Evolutionary conservation across 1,284 basidiomycete species (phyloP).

Genomic region (Acaromyces ingoldii): DNA sequence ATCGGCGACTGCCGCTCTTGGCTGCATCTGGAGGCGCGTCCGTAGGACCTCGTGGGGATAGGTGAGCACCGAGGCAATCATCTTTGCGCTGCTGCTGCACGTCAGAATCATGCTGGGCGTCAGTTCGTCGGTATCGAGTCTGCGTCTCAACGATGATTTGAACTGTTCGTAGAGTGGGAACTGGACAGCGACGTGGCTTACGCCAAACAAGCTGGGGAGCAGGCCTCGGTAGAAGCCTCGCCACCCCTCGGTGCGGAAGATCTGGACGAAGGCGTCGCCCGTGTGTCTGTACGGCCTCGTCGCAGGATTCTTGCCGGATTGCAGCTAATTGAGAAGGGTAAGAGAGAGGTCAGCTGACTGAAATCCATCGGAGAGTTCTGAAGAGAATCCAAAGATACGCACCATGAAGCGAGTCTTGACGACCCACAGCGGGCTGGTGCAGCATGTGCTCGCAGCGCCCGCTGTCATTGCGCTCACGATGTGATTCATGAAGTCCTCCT

Average conservation of each 20-base stretch:
- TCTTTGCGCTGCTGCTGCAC: constrained; percentile 47
- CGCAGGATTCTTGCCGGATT: constrained; percentile 10
- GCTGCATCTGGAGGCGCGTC: constrained; percentile 48
- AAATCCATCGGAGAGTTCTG: too few relatives aligned
- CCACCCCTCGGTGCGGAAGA: constrained; percentile 37
- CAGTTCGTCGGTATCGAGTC: constrained; percentile 13
- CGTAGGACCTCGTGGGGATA: constrained; percentile 50
- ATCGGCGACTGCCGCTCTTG: neutral
- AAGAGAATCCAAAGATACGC: constrained; percentile 4
- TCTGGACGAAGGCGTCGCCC: constrained; percentile 43
- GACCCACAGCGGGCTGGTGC: constrained; percentile 48
- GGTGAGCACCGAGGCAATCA: constrained; percentile 47
- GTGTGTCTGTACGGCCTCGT: constrained; percentile 35
- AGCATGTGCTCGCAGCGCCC: constrained; percentile 40
- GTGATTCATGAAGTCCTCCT: constrained; percentile 36
- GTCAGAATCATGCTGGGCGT: constrained; percentile 27
- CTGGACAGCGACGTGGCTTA: constrained; percentile 47
- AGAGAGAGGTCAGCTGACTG: too few relatives aligned
- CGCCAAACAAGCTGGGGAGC: constrained; percentile 42
- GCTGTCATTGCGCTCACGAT: constrained; percentile 47
- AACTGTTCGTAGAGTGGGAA: constrained; percentile 49
- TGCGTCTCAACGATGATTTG: constrained; percentile 19
- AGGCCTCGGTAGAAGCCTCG: constrained; percentile 47
- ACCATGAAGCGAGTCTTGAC: constrained; percentile 49
- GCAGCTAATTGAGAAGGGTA: constrained; percentile 9